Evolutionary conservation across 2,329 filamentous ascomycete species (phyloP), one percentile per base, ranked within the genome.

Genomic region (Alternaria metachromatica): DNA sequence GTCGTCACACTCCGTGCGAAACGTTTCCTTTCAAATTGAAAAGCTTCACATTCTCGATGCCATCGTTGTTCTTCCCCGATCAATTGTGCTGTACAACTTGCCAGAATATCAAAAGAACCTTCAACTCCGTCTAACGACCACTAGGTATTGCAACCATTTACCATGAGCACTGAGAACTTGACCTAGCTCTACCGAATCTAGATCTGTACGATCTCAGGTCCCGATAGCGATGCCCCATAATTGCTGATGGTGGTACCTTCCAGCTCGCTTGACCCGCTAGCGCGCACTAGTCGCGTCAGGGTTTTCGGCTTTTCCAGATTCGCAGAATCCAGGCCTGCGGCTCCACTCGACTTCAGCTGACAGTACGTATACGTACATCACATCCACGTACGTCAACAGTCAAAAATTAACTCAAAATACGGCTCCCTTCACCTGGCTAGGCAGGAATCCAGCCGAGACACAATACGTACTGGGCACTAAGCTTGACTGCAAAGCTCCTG

Each of bases 211-310:
- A 15, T 26, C n/a, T 18, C 20, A 37, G 49, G 30, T 28, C 48
- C 41, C 30, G 26, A 20, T 46, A 44, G 30, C 30, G 25, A 53
- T 51, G 46, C 20, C 54, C 20, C 37, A 54, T 46, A 37, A 41
- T 45, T 56, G 55, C 33, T 37, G 48, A 49, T 58, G 54, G 58
- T 60, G 58, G 30, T 61, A 53, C 60, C 25, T 25, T 30, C 49
- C 43, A 54, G 25, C 61, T 70, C 68, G 68, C 68, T 70, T 70
- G 68, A 55, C 62, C 64, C 58, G 46, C 51, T 70, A 70, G 68
- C 60, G 68, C 68, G 60, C 68, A 68, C 68, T 70, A 69, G 68
- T 65, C 58, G 53, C 54, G 50, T 60, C 57, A 63, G 30, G 28
- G 63, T 63, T 66, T 68, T 53, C 62, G 55, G 54, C 65, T 63